These are phyloP conservation scores for Yamadazyma membranifaciens DNA, from an alignment of 1,139 yeast species.

Conservation along the genomic window DNA sequence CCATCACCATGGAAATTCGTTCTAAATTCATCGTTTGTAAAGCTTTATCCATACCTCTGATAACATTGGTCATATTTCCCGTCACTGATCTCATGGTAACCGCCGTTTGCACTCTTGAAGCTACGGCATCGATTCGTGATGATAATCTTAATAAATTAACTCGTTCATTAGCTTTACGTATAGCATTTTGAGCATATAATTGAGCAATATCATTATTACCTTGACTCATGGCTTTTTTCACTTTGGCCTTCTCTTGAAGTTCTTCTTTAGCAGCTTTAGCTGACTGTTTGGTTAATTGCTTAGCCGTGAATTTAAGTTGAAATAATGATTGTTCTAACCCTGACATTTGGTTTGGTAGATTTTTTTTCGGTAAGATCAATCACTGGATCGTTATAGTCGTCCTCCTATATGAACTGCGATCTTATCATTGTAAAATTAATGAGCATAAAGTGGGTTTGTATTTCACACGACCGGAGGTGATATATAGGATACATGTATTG, in stretches of 20 bases:
- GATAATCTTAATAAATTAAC: slow-evolving; percentile 79
- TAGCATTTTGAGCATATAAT: slow-evolving; percentile 93
- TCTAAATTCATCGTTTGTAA: slow-evolving; percentile 95
- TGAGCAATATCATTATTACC: slow-evolving; percentile 93
- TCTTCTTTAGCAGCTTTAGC: slow-evolving; percentile 90
- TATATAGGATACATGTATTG: too few relatives aligned
- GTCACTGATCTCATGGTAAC: slow-evolving; percentile 95
- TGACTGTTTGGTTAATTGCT: slow-evolving; percentile 88
- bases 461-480: too few relatives aligned
- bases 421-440: too few relatives aligned
- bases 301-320: slow-evolving; percentile 79
- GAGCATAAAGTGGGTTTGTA: too few relatives aligned
- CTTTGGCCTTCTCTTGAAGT: slow-evolving; percentile 79
- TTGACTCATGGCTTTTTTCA: slow-evolving; percentile 82
- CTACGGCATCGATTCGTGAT: slow-evolving; percentile 92
- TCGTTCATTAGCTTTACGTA: slow-evolving; percentile 85
- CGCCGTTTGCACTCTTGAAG: slow-evolving; percentile 94
- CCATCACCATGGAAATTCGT: slow-evolving; percentile 91
- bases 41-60: slow-evolving; percentile 95
- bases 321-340: slow-evolving; percentile 49
- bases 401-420: background rate
- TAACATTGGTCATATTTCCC: slow-evolving; percentile 90
- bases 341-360: too few relatives aligned
- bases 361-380: too few relatives aligned
- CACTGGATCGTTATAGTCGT: too few relatives aligned